Percentiles rank a stretch among this genome's conserved stretches.
These are phyloP conservation scores for Serendipita indica DNA, from an alignment of 768 basidiomycete species.

Conservation along the genomic window DNA sequence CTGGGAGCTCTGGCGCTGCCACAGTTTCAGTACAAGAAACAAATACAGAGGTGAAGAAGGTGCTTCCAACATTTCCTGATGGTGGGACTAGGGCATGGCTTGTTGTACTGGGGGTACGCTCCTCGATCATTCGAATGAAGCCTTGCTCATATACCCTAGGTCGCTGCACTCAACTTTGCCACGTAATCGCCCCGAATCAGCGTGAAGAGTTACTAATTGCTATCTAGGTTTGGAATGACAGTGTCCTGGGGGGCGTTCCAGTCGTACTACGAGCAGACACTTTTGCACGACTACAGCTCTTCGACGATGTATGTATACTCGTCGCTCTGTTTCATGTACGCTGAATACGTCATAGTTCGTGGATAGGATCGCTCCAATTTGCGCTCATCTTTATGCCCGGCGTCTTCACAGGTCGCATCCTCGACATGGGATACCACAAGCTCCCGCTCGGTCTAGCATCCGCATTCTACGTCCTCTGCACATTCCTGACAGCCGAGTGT, in stretches of 20 bases:
- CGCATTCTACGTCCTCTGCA: constrained; percentile 35
- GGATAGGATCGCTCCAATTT: constrained; percentile 54
- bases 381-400: constrained; percentile 18
- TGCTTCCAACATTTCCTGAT: not conserved
- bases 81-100: not conserved
- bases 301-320: constrained; percentile 42
- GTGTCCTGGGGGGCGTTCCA: constrained; percentile 32
- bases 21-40: no score
- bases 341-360: constrained; percentile 35
- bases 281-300: constrained; percentile 35
- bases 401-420: constrained; percentile 48
- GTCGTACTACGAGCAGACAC: constrained; percentile 44
- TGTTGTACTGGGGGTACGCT: not conserved
- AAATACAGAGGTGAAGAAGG: no score
- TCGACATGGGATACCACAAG: constrained; percentile 57
- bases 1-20: no score
- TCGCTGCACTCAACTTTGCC: not conserved
- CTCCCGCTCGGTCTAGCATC: constrained; percentile 35
- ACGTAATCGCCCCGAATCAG: not conserved
- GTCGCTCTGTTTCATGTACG: not conserved
- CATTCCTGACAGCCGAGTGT: constrained; percentile 58
- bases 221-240: not conserved
- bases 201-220: not conserved
- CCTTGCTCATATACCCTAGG: no score
- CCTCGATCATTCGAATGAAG: not conserved